Evolutionary conservation across 2,329 filamentous ascomycete genomes (phyloP).

Genomic region (Pseudogymnoascus pannorum): DNA sequence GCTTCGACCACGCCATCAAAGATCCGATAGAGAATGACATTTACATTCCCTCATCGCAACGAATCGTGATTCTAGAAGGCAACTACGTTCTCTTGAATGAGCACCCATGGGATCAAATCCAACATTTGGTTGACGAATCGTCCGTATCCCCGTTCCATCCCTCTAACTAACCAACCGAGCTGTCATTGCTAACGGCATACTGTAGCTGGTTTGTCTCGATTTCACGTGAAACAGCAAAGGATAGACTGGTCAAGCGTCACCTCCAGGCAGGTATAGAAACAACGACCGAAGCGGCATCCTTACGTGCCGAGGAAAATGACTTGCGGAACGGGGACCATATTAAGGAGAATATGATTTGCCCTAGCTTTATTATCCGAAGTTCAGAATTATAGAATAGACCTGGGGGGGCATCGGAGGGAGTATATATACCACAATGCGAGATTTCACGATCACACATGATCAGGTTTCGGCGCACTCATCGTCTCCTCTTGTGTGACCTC

Average conservation of each 20-base stretch:
- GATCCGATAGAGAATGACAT: slow-evolving; percentile 42
- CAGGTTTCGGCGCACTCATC: too few relatives aligned
- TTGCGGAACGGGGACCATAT: slow-evolving; percentile 27
- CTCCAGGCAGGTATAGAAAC: slow-evolving; percentile 26
- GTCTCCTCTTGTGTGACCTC: too few relatives aligned
- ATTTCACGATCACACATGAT: too few relatives aligned
- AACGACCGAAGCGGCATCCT: slow-evolving; percentile 20
- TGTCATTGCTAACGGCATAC: not conserved
- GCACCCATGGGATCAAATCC: slow-evolving; percentile 38
- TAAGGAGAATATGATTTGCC: slow-evolving; percentile 21
- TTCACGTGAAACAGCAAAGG: slow-evolving; percentile 18
- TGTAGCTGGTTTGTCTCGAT: slow-evolving; percentile 28
- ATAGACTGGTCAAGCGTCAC: slow-evolving; percentile 24
- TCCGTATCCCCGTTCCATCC: slow-evolving; percentile 12
- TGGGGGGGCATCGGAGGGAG: too few relatives aligned
- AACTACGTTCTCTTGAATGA: slow-evolving; percentile 42
- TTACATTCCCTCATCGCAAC: slow-evolving; percentile 33
- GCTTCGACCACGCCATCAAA: slow-evolving; percentile 44
- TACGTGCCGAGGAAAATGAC: slow-evolving; percentile 26
- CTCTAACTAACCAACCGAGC: not conserved
- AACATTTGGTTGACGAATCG: slow-evolving; percentile 40
- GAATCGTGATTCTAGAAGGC: slow-evolving; percentile 45
- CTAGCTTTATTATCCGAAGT: slow-evolving; percentile 23
- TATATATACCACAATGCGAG: too few relatives aligned
- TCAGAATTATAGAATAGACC: slow-evolving; percentile 9